A percentile compares a stretch with the other conserved stretches of the same genome.
These are phyloP conservation scores for Parachaetomium inaequale DNA, from an alignment of 495 filamentous ascomycete genomes.

Conservation along the genomic window DNA sequence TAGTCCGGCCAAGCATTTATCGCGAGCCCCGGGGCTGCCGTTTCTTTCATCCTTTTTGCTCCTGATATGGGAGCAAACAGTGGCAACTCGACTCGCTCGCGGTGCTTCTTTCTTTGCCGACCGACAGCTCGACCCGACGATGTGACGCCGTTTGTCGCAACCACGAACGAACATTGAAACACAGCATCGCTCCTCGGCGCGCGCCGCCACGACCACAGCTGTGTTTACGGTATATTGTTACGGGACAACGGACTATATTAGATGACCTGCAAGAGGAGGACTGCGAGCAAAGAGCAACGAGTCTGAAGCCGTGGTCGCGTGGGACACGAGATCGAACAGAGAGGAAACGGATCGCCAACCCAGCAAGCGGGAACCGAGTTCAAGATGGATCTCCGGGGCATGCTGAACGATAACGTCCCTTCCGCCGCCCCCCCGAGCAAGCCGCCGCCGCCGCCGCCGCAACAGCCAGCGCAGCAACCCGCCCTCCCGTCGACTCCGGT, in stretches of 20 bases:
- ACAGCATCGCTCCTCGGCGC: constrained; percentile 10
- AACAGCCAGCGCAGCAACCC: constrained; percentile 25
- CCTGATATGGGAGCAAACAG: constrained; percentile 25
- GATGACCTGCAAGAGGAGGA: constrained; percentile 20
- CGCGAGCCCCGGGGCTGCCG: background rate
- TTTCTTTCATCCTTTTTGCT: background rate
- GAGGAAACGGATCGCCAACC: background rate
- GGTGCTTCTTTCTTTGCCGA: constrained; percentile 12
- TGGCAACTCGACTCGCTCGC: constrained; percentile 15
- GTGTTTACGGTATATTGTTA: background rate
- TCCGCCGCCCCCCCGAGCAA: constrained; percentile 28
- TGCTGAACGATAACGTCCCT: constrained; percentile 48
- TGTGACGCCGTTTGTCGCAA: constrained; percentile 28
- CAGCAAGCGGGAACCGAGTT: background rate
- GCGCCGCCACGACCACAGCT: constrained; percentile 1
- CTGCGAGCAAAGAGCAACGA: background rate
- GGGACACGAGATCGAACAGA: background rate
- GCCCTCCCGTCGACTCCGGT: constrained; percentile 48
- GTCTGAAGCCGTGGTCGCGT: constrained; percentile 13
- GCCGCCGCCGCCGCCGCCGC: constrained; percentile 26
- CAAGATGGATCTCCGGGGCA: constrained; percentile 55
- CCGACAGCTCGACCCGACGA: constrained; percentile 27
- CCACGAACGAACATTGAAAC: background rate
- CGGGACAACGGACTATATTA: background rate
- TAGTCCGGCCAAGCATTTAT: constrained; percentile 4